Percentiles rank a stretch among this genome's conserved stretches.
These are phyloP conservation scores for Penicillium sp. DNA, from an alignment of 2,329 filamentous ascomycete species.

Conservation along the genomic window DNA sequence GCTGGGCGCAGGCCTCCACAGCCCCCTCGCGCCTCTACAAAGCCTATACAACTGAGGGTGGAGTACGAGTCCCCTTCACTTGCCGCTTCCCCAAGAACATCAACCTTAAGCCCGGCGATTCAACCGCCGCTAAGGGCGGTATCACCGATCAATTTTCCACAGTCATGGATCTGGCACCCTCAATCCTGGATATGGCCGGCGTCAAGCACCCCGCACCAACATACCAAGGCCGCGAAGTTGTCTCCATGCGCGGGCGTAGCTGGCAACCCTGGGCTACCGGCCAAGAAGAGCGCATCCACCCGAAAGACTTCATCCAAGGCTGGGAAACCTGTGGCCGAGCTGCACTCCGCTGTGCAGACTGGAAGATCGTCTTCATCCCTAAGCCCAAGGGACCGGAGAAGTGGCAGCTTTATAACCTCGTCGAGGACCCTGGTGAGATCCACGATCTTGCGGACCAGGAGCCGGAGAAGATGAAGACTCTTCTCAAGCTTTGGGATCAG, in stretches of 20 bases:
- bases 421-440: constrained; percentile 53
- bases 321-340: constrained; percentile 59
- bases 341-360: constrained; percentile 57
- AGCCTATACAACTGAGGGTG: constrained; percentile 33
- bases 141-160: constrained; percentile 56
- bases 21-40: constrained; percentile 38
- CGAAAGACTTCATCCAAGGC: constrained; percentile 53
- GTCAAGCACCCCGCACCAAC: constrained; percentile 54
- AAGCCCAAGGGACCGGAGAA: constrained; percentile 56
- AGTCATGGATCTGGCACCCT: constrained; percentile 54
- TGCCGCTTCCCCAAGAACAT: constrained; percentile 42
- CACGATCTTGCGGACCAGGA: constrained; percentile 45
- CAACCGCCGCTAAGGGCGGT: constrained; percentile 25
- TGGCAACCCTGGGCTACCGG: constrained; percentile 46
- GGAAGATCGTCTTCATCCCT: constrained; percentile 60
- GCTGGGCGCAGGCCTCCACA: constrained; percentile 51
- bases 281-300: constrained; percentile 45
- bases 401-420: constrained; percentile 60
- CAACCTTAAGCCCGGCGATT: constrained; percentile 16
- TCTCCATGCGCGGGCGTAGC: constrained; percentile 52
- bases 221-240: constrained; percentile 53
- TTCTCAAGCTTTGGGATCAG: constrained; percentile 58
- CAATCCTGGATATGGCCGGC: constrained; percentile 44
- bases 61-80: constrained; percentile 47
- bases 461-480: constrained; percentile 47